Evolutionary conservation across 148 eudicot species (phyloP).

Genomic region (Silene latifolia): DNA sequence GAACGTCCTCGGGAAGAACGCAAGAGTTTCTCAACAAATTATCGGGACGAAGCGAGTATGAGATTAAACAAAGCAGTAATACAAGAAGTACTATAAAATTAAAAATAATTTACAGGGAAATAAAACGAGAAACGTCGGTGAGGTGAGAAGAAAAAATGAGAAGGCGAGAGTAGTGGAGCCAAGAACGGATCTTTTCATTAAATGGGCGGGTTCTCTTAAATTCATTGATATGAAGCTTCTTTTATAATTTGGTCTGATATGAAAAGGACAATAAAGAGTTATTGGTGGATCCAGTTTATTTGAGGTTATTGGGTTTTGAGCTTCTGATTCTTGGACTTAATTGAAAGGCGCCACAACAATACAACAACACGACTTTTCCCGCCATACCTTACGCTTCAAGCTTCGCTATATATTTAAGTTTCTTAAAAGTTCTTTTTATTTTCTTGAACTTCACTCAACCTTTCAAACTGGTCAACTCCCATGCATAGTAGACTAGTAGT

Average conservation of each 20-base stretch:
- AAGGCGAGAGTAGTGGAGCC: constrained; percentile 48
- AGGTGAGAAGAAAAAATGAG: constrained; percentile 10
- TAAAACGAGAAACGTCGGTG: constrained; percentile 37
- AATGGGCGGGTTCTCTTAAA: constrained; percentile 15
- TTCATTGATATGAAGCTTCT: not conserved
- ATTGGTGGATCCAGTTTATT: constrained; percentile 27
- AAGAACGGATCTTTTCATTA: constrained; percentile 61
- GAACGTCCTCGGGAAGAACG: too few species aligned
- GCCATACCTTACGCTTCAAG: constrained; percentile 20
- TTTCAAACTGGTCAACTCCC: not conserved
- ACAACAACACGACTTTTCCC: constrained; percentile 13
- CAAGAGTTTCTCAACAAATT: too few species aligned
- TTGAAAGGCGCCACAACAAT: too few species aligned
- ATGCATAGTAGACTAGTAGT: too few species aligned
- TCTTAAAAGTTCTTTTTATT: not conserved
- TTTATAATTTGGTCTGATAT: too few species aligned
- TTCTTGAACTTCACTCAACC: not conserved
- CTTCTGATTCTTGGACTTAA: not conserved
- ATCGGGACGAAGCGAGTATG: too few species aligned
- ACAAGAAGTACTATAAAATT: too few species aligned
- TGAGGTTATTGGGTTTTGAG: not conserved
- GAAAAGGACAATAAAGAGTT: constrained; percentile 33
- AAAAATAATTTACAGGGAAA: not conserved
- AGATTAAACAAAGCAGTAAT: too few species aligned
- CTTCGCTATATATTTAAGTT: not conserved